A percentile compares a stretch with the other conserved stretches of the same genome.
Evolutionary conservation across 2,329 filamentous ascomycete genomes (phyloP).

Genomic region (Plectosphaerella plurivora): DNA sequence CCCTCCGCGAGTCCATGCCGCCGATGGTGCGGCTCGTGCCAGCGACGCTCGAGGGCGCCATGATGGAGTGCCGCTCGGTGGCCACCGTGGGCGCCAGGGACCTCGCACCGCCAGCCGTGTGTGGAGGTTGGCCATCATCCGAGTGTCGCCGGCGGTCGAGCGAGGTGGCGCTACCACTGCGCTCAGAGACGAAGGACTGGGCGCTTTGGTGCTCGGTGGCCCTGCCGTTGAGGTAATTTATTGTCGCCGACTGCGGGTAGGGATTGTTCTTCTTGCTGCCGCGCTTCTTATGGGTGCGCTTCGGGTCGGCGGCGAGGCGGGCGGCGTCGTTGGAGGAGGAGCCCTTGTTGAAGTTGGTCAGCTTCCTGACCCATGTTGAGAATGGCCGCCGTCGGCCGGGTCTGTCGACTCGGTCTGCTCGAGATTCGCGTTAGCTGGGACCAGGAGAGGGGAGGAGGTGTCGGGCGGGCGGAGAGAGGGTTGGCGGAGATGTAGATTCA

Average conservation of each 20-base stretch:
- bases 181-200: slow-evolving; percentile 52
- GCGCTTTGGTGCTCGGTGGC: slow-evolving; percentile 34
- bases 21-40: slow-evolving; percentile 70
- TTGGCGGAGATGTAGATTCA: not conserved
- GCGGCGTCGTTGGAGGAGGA: slow-evolving; percentile 55
- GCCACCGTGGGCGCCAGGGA: slow-evolving; percentile 76
- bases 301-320: slow-evolving; percentile 25
- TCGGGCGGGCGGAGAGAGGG: too few relatives aligned
- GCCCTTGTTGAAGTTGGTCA: slow-evolving; percentile 74
- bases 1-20: slow-evolving; percentile 63
- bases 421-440: slow-evolving; percentile 25
- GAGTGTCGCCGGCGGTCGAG: slow-evolving; percentile 55
- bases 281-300: slow-evolving; percentile 52
- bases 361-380: slow-evolving; percentile 88
- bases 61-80: slow-evolving; percentile 75
- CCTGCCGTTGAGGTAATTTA: slow-evolving; percentile 18
- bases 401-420: slow-evolving; percentile 58
- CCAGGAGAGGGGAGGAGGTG: not conserved
- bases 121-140: slow-evolving; percentile 50
- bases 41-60: slow-evolving; percentile 66
- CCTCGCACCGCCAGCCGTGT: slow-evolving; percentile 57
- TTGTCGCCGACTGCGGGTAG: slow-evolving; percentile 76
- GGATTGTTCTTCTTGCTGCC: slow-evolving; percentile 74
- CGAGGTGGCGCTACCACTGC: slow-evolving; percentile 51
- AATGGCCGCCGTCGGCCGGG: slow-evolving; percentile 76